Evolutionary conservation across 768 basidiomycete genomes (phyloP).

Genomic region (Artomyces pyxidatus): DNA sequence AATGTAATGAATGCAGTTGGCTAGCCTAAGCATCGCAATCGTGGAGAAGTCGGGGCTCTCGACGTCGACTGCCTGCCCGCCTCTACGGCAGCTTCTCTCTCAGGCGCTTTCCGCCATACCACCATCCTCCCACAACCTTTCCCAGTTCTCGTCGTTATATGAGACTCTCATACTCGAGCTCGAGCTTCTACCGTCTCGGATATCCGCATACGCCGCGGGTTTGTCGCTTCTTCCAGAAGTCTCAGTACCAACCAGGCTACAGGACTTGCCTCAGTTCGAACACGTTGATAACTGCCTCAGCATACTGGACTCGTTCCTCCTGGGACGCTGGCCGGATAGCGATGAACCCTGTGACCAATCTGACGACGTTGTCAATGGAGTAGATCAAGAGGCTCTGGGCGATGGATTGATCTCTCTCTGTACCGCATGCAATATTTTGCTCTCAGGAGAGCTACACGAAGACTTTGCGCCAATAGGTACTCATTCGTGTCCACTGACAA

Average conservation of each 20-base stretch:
- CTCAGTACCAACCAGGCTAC: conserved; percentile 6
- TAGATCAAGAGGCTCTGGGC: conserved; percentile 37
- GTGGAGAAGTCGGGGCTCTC: conserved; percentile 25
- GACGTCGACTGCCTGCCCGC: conserved; percentile 40
- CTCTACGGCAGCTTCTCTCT: conserved; percentile 39
- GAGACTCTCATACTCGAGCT: conserved; percentile 30
- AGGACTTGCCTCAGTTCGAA: conserved; percentile 29
- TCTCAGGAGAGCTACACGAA: conserved; percentile 18
- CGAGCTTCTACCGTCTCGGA: conserved; percentile 29
- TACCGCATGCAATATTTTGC: conserved; percentile 36
- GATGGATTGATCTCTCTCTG: conserved; percentile 45
- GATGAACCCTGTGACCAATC: conserved; percentile 16
- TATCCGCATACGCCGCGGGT: conserved; percentile 32
- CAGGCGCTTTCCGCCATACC: conserved; percentile 42
- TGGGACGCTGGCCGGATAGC: conserved; percentile 44
- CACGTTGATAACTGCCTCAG: conserved; percentile 49
- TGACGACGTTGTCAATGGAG: conserved; percentile 23
- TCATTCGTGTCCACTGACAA: neutral
- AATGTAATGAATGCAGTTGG: conserved; percentile 23
- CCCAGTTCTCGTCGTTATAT: conserved; percentile 24
- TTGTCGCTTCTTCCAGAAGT: conserved; percentile 30
- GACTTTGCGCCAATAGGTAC: conserved; percentile 8
- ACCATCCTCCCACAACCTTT: conserved; percentile 30
- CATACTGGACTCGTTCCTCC: conserved; percentile 54
- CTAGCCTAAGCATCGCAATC: conserved; percentile 27